Evolutionary conservation across 305 asterid species (phyloP).

Genomic region (Lippia alba): DNA sequence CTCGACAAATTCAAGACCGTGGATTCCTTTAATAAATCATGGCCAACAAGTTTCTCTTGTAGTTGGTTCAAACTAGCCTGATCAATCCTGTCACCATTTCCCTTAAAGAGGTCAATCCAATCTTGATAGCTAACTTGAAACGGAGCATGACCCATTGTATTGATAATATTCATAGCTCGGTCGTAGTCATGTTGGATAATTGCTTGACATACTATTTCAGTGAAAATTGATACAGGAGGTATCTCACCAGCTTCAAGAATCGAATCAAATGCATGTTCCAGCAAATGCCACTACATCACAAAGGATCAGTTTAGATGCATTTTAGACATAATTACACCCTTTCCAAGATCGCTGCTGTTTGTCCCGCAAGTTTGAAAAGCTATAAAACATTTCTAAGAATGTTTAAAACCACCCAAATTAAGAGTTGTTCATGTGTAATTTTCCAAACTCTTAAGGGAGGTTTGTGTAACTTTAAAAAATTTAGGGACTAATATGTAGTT

Average conservation of each 20-base stretch:
- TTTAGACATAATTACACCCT: too few species aligned
- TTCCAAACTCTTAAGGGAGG: too few species aligned
- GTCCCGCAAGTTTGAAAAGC: too few species aligned
- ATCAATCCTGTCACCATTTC: conserved; percentile 50
- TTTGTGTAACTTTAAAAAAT: too few species aligned
- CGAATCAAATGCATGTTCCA: conserved; percentile 82
- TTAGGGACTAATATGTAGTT: too few species aligned
- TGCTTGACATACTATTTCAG: conserved; percentile 72
- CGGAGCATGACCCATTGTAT: conserved; percentile 69
- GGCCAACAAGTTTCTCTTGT: conserved; percentile 42
- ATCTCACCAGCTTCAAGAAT: conserved; percentile 83
- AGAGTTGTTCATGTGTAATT: too few species aligned
- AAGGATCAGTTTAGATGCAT: neutral
- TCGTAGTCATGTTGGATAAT: conserved; percentile 47
- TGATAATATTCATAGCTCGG: conserved; percentile 58
- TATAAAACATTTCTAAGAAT: too few species aligned
- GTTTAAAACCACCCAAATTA: too few species aligned
- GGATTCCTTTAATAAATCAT: conserved; percentile 51
- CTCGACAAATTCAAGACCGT: conserved; percentile 60
- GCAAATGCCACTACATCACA: conserved; percentile 70
- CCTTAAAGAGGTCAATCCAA: conserved; percentile 69
- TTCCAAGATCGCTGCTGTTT: too few species aligned
- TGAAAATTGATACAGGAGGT: conserved; percentile 69
- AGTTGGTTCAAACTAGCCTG: conserved; percentile 48
- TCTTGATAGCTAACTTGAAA: conserved; percentile 68